Conservation (phyloP, 78 protist species). For the Dictyostelium firmibasis region DNA sequence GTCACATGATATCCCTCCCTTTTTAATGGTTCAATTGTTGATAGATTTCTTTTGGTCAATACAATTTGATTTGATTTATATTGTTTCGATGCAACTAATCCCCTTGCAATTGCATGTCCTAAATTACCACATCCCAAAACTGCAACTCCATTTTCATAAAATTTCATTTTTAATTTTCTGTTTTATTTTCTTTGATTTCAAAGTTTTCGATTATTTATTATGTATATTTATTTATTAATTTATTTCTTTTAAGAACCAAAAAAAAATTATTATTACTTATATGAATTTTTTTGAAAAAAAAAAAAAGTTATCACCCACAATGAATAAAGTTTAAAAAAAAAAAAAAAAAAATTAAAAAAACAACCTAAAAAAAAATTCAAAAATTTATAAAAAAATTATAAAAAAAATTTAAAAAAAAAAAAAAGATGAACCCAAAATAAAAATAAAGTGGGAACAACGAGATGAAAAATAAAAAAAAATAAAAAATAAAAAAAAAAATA, state of each 20-base stretch:
- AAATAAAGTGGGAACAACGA: neutral
- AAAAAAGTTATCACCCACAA: too few species aligned
- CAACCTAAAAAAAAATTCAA: neutral
- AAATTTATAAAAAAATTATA: neutral
- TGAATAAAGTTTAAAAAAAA: too few species aligned
- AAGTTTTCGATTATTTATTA: neutral
- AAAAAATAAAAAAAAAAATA: neutral
- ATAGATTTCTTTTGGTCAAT: conserved; percentile 41
- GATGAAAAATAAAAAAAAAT: neutral
- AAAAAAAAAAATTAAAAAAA: neutral
- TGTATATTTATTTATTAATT: neutral
- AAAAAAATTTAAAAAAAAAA: neutral
- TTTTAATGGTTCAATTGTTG: conserved; percentile 26
- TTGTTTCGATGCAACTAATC: conserved; percentile 36
- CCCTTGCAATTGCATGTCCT: conserved; percentile 71
- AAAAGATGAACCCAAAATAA: neutral
- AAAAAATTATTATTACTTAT: too few species aligned
- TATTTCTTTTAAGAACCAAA: too few species aligned
- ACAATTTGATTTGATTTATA: conserved; percentile 26
- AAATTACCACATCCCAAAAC: conserved; percentile 82
- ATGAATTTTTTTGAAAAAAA: too few species aligned
- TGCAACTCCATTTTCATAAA: neutral
- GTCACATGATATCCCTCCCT: conserved; percentile 27
- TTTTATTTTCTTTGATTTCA: too few species aligned
- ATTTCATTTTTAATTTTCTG: neutral